phyloP scores from a whole-genome alignment of 768 basidiomycete species.

The Agaricus blazei region DNA sequence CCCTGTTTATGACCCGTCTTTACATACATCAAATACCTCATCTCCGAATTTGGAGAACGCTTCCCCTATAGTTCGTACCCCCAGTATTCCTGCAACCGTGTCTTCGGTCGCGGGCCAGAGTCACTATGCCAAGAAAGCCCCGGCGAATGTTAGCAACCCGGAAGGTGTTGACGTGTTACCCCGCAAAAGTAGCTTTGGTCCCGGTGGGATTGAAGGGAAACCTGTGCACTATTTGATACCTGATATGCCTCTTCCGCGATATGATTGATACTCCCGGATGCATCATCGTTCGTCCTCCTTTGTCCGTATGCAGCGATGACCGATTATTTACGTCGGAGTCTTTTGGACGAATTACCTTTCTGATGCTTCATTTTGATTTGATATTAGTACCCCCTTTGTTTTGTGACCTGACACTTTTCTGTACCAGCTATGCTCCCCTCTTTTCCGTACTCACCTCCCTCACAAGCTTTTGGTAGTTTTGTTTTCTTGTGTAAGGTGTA shows the following conservation, averaged over 20 bases:
- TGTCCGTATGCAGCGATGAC: neutral
- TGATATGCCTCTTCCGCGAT: constrained; percentile 39
- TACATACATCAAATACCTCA: constrained; percentile 8
- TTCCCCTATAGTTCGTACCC: constrained; percentile 6
- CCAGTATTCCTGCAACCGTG: constrained; percentile 5
- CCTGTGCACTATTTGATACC: constrained; percentile 57
- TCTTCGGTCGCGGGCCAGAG: constrained; percentile 10
- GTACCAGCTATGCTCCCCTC: neutral
- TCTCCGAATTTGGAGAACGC: constrained; percentile 7
- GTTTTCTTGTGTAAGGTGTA: neutral
- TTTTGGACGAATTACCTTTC: neutral
- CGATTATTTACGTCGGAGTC: neutral
- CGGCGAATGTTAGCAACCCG: neutral
- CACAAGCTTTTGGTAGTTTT: too few species aligned
- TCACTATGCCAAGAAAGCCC: constrained; percentile 22
- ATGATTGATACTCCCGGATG: constrained; percentile 9
- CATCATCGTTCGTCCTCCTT: neutral
- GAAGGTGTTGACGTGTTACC: constrained; percentile 19
- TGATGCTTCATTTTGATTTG: neutral
- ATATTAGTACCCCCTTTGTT: neutral
- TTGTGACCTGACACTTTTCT: neutral
- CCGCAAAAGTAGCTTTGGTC: constrained; percentile 42
- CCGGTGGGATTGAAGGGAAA: constrained; percentile 30
- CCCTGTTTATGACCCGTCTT: constrained; percentile 39
- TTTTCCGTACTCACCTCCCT: too few species aligned